Base-by-base conservation (phyloP, 164 flowering plant species). In the Akebia trifoliata region DNA sequence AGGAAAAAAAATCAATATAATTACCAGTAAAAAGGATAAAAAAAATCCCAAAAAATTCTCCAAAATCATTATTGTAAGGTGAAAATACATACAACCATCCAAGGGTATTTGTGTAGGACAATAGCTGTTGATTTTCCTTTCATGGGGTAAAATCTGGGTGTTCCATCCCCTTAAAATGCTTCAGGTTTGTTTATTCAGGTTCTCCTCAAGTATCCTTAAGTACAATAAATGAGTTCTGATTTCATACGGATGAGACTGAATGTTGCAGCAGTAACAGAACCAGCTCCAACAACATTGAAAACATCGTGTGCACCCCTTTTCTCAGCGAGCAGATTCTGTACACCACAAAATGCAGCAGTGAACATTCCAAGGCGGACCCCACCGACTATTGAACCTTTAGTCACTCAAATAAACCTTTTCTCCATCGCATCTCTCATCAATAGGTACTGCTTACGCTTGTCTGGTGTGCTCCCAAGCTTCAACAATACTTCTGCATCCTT, bases 401-500 rank as follows among this genome's bases (percentile, higher is more conserved):
- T 76, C 26, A 94, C 90, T 57, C 89, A 71, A 18, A 87, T 59
- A 53, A 94, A 90, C 72, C 96, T 80, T 69, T 94, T 94, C 78
- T 94, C 99, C 99, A 94, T 90, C 21, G 97, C 99, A 81, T 90
- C 97, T 73, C 99, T 80, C 95, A 90, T 87, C 52, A 94, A 56
- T 43, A 93, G 75, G 69, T 90, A 75, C 60, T 94, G 97, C 68
- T 86, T 96, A 28, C 99, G 90, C 70, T 94, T 94, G 72, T 94
- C 99, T 4, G 92, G 70, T 4, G 96, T 90, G 72, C 97, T 94
- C 39, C 97, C 96, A 24, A 90, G 85, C 78, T 90, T 86, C 74
- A 94, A 69, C 81, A 78, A 79, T 9, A 90, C 87, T 70, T 90
- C 99, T 49, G 96, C 99, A 82, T 94, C 99, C 72, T 94, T 94